These are phyloP conservation scores for Hypoxylon lenormandii DNA, from an alignment of 495 filamentous ascomycete species.

Conservation along the genomic window DNA sequence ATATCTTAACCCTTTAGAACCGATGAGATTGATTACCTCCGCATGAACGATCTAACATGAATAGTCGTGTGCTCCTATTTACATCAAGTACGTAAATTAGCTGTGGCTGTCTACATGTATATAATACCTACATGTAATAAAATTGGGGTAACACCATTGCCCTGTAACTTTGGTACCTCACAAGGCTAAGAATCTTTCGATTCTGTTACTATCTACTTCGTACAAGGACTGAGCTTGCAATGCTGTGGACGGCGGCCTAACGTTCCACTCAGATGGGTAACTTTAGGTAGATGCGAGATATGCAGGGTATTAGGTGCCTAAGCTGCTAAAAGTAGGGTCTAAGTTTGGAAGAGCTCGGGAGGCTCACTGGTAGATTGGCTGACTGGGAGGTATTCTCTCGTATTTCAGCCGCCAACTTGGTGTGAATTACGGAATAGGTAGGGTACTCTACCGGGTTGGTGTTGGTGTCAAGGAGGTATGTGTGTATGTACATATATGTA, in stretches of 20 bases:
- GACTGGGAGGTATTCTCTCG: constrained; percentile 23
- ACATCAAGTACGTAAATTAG: constrained; percentile 1
- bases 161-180: constrained; percentile 11
- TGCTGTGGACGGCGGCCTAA: constrained; percentile 28
- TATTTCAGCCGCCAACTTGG: constrained; percentile 31
- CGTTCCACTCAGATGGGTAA: constrained; percentile 41
- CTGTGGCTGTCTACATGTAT: constrained; percentile 13
- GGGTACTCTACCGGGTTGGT: no score
- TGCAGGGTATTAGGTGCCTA: not conserved
- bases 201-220: constrained; percentile 9
- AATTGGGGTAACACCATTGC: constrained; percentile 37
- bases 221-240: constrained; percentile 37
- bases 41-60: constrained; percentile 28
- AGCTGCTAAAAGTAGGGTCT: not conserved
- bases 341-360: not conserved
- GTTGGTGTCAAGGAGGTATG: no score
- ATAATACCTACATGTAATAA: constrained; percentile 21
- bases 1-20: no score
- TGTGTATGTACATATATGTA: constrained; percentile 9
- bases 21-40: constrained; percentile 20
- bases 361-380: not conserved
- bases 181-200: constrained; percentile 17
- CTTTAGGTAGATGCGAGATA: constrained; percentile 14
- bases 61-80: constrained; percentile 13
- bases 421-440: no score